Percentiles rank a stretch among this genome's conserved stretches.
Conservation (phyloP, 2,329 filamentous ascomycete genomes). For the Nemania sp. region DNA sequence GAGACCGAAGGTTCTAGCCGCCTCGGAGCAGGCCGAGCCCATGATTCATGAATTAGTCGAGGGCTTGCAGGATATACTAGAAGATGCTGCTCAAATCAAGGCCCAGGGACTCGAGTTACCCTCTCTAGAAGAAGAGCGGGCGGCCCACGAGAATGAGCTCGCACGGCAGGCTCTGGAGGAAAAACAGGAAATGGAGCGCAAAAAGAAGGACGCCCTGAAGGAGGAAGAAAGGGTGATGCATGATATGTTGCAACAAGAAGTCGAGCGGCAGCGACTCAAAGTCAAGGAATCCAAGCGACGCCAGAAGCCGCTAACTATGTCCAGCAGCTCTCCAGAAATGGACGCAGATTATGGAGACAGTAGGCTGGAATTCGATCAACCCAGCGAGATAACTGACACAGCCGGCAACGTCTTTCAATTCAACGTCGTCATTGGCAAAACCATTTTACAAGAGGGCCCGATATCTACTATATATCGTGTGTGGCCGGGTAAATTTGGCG, state of each 20-base stretch:
- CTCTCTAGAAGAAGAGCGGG: constrained; percentile 87
- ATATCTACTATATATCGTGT: constrained; percentile 74
- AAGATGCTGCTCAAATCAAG: constrained; percentile 81
- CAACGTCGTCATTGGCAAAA: constrained; percentile 71
- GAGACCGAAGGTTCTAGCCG: constrained; percentile 58
- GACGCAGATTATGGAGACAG: constrained; percentile 40
- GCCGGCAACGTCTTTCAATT: constrained; percentile 69
- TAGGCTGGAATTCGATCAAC: constrained; percentile 67
- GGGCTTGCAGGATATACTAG: constrained; percentile 74
- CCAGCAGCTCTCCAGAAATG: constrained; percentile 44
- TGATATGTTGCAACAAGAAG: constrained; percentile 73
- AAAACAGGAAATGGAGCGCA: constrained; percentile 56
- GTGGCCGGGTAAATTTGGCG: constrained; percentile 64
- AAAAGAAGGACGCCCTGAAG: constrained; percentile 59
- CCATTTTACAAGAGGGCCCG: constrained; percentile 66
- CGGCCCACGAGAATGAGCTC: constrained; percentile 75
- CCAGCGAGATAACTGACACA: constrained; percentile 65
- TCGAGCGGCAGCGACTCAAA: constrained; percentile 68
- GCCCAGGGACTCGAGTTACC: constrained; percentile 77
- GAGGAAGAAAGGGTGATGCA: constrained; percentile 74
- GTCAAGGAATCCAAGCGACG: constrained; percentile 68
- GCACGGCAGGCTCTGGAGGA: constrained; percentile 63
- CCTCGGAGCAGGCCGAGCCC: constrained; percentile 56
- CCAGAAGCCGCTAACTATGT: constrained; percentile 53
- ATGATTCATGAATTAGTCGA: constrained; percentile 70